These are phyloP conservation scores for Agaricus blazei DNA, from an alignment of 768 basidiomycete genomes.

Conservation along the genomic window DNA sequence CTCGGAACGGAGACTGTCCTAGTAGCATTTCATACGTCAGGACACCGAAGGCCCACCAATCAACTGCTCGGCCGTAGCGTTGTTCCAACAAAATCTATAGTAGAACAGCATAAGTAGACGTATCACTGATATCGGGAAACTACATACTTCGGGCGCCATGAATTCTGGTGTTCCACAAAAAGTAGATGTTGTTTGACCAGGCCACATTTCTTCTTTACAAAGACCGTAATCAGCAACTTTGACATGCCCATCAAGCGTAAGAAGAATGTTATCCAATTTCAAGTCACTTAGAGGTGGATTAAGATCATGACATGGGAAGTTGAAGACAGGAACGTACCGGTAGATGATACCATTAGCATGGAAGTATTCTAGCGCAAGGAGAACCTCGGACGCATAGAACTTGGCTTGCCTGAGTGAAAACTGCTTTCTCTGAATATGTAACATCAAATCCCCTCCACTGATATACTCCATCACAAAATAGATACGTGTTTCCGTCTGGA, in stretches of 20 bases:
- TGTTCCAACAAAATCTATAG: slow-evolving; percentile 95
- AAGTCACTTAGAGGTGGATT: slow-evolving; percentile 79
- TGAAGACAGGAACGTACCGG: slow-evolving; percentile 48
- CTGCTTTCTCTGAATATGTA: slow-evolving; percentile 98
- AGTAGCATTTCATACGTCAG: slow-evolving; percentile 98
- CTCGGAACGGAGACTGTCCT: slow-evolving; percentile 98
- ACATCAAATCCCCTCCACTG: slow-evolving; percentile 97
- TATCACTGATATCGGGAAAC: not conserved
- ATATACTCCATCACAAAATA: slow-evolving; percentile 99
- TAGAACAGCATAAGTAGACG: slow-evolving; percentile 6
- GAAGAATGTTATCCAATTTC: slow-evolving; percentile 95
- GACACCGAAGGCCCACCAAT: slow-evolving; percentile 99
- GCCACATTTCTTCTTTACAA: slow-evolving; percentile 99
- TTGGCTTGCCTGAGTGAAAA: slow-evolving; percentile 98
- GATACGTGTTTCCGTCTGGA: slow-evolving; percentile 98
- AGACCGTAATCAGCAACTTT: slow-evolving; percentile 99
- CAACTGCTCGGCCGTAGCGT: slow-evolving; percentile 96
- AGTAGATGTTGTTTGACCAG: slow-evolving; percentile 91
- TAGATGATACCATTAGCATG: slow-evolving; percentile 99
- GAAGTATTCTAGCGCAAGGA: slow-evolving; percentile 96
- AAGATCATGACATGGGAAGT: not conserved
- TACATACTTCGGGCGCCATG: slow-evolving; percentile 94
- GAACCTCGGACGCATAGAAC: slow-evolving; percentile 96
- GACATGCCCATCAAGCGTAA: slow-evolving; percentile 96
- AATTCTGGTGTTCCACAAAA: slow-evolving; percentile 99